Conservation (phyloP, 1,139 yeast genomes). For the Yamadazyma diddensiae region DNA sequence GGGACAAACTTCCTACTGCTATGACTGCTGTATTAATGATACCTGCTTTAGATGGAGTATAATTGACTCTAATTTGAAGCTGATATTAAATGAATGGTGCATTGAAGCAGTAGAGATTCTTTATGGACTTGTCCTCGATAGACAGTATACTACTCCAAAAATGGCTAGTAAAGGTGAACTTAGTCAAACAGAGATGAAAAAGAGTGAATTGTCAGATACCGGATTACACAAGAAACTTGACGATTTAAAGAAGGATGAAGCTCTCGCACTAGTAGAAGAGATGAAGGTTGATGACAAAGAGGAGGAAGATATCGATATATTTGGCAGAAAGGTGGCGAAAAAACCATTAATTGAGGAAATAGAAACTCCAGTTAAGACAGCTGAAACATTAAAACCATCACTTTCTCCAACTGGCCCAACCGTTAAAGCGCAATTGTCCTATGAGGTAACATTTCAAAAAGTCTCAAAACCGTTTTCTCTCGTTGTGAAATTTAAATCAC, state of each 20-base stretch:
- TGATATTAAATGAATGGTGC: slow-evolving; percentile 59
- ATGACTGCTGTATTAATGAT: slow-evolving; percentile 73
- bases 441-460: slow-evolving; percentile 11
- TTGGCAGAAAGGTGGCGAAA: slow-evolving; percentile 5
- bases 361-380: slow-evolving; percentile 4
- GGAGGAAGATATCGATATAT: slow-evolving; percentile 8
- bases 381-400: not conserved
- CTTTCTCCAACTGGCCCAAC: not conserved
- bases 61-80: slow-evolving; percentile 46
- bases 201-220: slow-evolving; percentile 26
- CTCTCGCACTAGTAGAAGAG: slow-evolving; percentile 42
- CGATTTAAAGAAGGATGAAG: slow-evolving; percentile 36
- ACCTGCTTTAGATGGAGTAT: slow-evolving; percentile 62
- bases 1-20: slow-evolving; percentile 61
- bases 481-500: slow-evolving; percentile 10
- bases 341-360: slow-evolving; percentile 43
- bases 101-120: slow-evolving; percentile 63
- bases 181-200: slow-evolving; percentile 31
- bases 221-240: slow-evolving; percentile 33
- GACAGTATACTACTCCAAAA: slow-evolving; percentile 55
- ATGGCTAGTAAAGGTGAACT: slow-evolving; percentile 59
- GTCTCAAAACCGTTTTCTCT: slow-evolving; percentile 4
- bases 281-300: slow-evolving; percentile 18
- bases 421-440: not conserved
- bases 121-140: slow-evolving; percentile 35